Evolutionary conservation across 2,329 filamentous ascomycete genomes (phyloP), one percentile per base, ranked within the genome.

Genomic region (Fusarium sp.): DNA sequence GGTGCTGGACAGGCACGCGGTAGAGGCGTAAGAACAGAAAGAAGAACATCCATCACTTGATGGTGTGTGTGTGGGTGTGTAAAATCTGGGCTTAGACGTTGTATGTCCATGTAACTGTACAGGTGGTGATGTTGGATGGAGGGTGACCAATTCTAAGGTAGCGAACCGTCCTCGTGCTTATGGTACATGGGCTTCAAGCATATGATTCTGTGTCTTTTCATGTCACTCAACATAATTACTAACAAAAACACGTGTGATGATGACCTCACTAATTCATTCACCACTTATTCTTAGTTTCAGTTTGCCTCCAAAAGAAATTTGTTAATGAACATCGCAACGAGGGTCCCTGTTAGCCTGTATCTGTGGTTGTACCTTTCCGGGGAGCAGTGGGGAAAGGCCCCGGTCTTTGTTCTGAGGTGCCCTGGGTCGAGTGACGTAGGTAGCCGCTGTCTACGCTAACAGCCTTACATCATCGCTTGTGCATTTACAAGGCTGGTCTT

Each of bases 391-490:
- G 29, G 47, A 24, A 52, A 5, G 28, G 8, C 48, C 63, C 47
- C 53, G 43, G 53, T 55, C 66, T 57, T 63, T 65, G 44, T 54
- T 38, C 48, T 64, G 52, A n/a, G n/a, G n/a, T n/a, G n/a, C n/a
- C n/a, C n/a, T n/a, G n/a, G n/a, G 56, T 43, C 38, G 38, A 56
- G 67, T 69, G 67, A 69, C 67, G 67, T 69, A 70, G 44, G 57
- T 56, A 70, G 53, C 63, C 64, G 64, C 50, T 67, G 58, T 70
- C 50, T 52, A 31, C 47, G 38, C 55, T 57, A 68, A 41, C 55
- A 55, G 64, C 64, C 68, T 71, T 71, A 71, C 68, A 70, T 70
- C 68, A 70, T 70, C 63, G 61, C 54, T 39, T 33, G 54, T 65
- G 50, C 47, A 56, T 47, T 29, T 39, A 49, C 57, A 64, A 54